Evolutionary conservation across 2,329 filamentous ascomycete species (phyloP).

Genomic region (Sclerotinia subarctica): DNA sequence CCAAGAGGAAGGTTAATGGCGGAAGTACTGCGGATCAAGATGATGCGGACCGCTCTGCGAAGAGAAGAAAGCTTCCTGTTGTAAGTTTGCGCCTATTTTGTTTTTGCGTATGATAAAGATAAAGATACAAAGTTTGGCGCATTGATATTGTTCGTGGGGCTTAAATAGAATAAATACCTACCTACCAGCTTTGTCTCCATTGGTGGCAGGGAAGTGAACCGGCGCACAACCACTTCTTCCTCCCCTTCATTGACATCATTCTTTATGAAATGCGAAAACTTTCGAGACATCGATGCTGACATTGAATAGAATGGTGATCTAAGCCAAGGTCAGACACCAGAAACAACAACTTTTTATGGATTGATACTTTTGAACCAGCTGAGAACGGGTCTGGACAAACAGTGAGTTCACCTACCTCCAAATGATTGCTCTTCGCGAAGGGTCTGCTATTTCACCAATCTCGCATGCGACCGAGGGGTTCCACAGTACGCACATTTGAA

Average conservation of each 20-base stretch:
- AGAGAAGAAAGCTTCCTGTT: constrained; percentile 54
- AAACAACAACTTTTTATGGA: constrained; percentile 69
- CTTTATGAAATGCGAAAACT: constrained; percentile 12
- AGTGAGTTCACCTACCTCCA: constrained; percentile 50
- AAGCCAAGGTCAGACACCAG: constrained; percentile 52
- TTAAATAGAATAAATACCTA: constrained; percentile 14
- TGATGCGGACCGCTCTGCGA: constrained; percentile 53
- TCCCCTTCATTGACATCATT: not conserved
- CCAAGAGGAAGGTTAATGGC: constrained; percentile 54
- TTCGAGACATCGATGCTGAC: constrained; percentile 35
- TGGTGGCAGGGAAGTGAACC: constrained; percentile 30
- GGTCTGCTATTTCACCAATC: constrained; percentile 1
- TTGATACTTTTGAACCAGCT: constrained; percentile 72
- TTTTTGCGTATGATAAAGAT: constrained; percentile 19
- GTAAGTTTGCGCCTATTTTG: constrained; percentile 45
- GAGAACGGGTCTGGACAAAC: constrained; percentile 75
- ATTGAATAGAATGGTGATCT: constrained; percentile 30
- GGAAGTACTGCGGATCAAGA: constrained; percentile 44
- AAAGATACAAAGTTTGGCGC: constrained; percentile 16
- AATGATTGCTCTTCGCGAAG: constrained; percentile 3
- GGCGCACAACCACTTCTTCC: constrained; percentile 21
- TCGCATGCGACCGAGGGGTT: not conserved
- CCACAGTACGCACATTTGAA: not conserved
- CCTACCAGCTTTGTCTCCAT: constrained; percentile 24
- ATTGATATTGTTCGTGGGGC: constrained; percentile 16